These are phyloP conservation scores for Carex scoparia DNA, from an alignment of 176 grass and related monocot genomes.

Conservation along the genomic window DNA sequence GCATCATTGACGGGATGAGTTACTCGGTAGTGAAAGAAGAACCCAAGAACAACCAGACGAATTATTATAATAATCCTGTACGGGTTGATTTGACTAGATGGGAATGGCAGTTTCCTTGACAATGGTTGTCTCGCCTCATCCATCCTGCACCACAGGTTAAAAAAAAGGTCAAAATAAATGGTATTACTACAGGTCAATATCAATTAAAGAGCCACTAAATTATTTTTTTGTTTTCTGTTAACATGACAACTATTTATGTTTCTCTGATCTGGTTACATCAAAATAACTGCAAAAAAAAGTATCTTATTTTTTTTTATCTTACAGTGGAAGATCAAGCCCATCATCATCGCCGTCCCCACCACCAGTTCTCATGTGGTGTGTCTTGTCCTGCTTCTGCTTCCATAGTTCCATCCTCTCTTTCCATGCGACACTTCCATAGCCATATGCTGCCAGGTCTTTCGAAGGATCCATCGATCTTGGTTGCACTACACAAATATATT, in stretches of 20 bases:
- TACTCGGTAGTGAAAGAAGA: constrained; percentile 94
- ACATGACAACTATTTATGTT: not conserved
- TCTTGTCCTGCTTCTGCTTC: constrained; percentile 82
- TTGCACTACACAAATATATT: constrained; percentile 47
- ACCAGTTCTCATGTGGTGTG: constrained; percentile 41
- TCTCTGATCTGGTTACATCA: not conserved
- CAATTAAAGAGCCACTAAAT: not conserved
- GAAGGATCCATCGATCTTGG: constrained; percentile 92
- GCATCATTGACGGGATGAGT: constrained; percentile 72
- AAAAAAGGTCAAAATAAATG: not conserved
- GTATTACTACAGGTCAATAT: not conserved
- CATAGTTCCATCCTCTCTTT: constrained; percentile 76
- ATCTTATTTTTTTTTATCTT: not conserved
- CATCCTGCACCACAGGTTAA: constrained; percentile 48
- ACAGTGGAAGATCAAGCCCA: constrained; percentile 62
- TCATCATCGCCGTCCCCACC: constrained; percentile 48
- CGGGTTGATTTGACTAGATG: constrained; percentile 82
- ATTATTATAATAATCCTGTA: constrained; percentile 95
- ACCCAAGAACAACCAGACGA: constrained; percentile 77
- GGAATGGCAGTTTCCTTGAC: constrained; percentile 75
- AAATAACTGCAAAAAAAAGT: not conserved
- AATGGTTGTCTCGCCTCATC: constrained; percentile 87
- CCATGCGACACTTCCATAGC: constrained; percentile 92
- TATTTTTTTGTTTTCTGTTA: not conserved
- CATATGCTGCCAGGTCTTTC: constrained; percentile 80